phyloP scores from a whole-genome alignment of 495 filamentous ascomycete genomes.

The Tuber umbilicatum region DNA sequence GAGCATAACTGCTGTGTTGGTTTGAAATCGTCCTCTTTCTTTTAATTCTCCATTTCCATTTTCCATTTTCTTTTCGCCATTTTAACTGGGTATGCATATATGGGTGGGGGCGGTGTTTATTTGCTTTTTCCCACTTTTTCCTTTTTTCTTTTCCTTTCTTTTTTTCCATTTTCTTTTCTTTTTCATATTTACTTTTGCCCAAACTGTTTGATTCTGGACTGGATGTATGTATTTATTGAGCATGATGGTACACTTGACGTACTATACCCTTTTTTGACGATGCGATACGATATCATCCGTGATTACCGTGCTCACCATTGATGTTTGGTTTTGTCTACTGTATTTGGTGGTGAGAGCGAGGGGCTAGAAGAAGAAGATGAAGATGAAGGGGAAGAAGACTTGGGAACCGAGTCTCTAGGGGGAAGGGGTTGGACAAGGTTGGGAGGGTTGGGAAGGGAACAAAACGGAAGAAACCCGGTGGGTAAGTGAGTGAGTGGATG shows the following conservation, averaged over 20 bases:
- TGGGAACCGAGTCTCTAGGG: background rate
- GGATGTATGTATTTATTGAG: constrained; percentile 6
- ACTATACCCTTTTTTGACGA: background rate
- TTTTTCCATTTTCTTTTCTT: constrained; percentile 10
- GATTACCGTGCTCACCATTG: background rate
- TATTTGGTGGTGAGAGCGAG: background rate
- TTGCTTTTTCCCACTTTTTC: constrained; percentile 13
- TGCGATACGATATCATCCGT: background rate
- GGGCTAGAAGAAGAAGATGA: background rate
- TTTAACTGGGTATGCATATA: constrained; percentile 14
- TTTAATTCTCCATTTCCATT: constrained; percentile 15
- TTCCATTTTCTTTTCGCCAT: constrained; percentile 4
- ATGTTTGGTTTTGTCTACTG: background rate
- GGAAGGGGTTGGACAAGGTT: background rate
- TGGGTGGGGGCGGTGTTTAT: constrained; percentile 6
- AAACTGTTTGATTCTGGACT: constrained; percentile 3
- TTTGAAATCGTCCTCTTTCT: constrained; percentile 10
- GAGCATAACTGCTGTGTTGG: constrained; percentile 2
- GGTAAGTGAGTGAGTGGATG: background rate
- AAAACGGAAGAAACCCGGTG: background rate
- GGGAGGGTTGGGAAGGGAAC: background rate
- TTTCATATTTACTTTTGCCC: constrained; percentile 7
- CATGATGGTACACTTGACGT: constrained; percentile 3
- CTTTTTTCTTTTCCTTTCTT: constrained; percentile 8
- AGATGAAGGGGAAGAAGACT: background rate